phyloP scores from a whole-genome alignment of 2,329 filamentous ascomycete species.

The Xylariaceae sp. region DNA sequence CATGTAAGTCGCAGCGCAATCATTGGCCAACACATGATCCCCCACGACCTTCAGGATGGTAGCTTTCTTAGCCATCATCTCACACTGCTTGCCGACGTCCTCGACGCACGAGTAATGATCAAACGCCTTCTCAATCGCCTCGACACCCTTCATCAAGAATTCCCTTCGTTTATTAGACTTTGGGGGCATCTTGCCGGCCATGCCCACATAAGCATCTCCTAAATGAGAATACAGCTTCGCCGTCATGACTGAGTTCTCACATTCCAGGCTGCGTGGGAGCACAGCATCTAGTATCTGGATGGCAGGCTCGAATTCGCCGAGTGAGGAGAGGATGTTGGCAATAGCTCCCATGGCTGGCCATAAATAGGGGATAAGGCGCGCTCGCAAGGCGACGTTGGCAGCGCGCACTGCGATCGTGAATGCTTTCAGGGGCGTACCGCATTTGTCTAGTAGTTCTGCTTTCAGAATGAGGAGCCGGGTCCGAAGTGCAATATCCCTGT shows the following conservation, averaged over 20 bases:
- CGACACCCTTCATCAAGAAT: conserved; percentile 52
- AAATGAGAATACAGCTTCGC: conserved; percentile 65
- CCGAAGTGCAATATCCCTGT: conserved; percentile 56
- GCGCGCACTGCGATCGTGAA: conserved; percentile 75
- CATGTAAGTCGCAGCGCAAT: conserved; percentile 61
- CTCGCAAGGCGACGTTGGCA: conserved; percentile 65
- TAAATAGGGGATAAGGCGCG: conserved; percentile 61
- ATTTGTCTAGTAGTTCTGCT: conserved; percentile 61
- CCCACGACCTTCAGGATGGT: conserved; percentile 67
- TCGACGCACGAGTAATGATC: conserved; percentile 61
- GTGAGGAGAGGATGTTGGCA: conserved; percentile 60
- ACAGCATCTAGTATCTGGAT: conserved; percentile 59
- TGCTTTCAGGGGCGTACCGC: conserved; percentile 64
- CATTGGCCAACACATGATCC: conserved; percentile 58
- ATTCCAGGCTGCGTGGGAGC: conserved; percentile 72
- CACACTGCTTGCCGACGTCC: conserved; percentile 65
- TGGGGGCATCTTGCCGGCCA: conserved; percentile 53
- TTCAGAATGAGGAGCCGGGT: conserved; percentile 70
- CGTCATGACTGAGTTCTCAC: conserved; percentile 55
- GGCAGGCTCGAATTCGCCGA: conserved; percentile 66
- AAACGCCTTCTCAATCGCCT: conserved; percentile 58
- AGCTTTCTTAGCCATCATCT: conserved; percentile 77
- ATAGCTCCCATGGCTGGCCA: conserved; percentile 68
- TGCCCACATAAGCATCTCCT: conserved; percentile 72
- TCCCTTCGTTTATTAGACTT: conserved; percentile 47